These are phyloP conservation scores for Rhinocladiella mackenziei DNA, from an alignment of 2,329 filamentous ascomycete species.

Conservation along the genomic window DNA sequence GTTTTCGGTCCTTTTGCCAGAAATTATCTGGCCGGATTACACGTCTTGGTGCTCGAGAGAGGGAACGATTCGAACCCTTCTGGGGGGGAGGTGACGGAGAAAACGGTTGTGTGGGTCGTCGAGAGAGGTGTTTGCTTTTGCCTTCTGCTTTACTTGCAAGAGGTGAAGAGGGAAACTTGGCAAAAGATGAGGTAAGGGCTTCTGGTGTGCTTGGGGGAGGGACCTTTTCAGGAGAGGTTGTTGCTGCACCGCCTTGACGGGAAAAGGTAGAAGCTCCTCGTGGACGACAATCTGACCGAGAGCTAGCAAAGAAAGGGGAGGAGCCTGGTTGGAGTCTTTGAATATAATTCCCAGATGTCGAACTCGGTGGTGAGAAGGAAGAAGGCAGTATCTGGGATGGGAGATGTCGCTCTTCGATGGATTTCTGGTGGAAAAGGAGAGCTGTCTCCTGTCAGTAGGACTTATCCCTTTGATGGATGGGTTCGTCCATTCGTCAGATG, in stretches of 20 bases:
- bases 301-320: conserved; percentile 14
- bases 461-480: background rate
- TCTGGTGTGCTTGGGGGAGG: background rate
- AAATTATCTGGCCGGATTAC: conserved; percentile 13
- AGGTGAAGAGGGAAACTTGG: background rate
- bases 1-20: conserved; percentile 14
- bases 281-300: conserved; percentile 3
- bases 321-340: background rate
- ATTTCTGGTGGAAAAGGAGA: background rate
- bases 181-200: background rate
- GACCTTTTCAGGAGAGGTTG: conserved; percentile 1
- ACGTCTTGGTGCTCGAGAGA: conserved; percentile 5
- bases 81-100: background rate
- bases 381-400: conserved; percentile 1
- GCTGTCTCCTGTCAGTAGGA: conserved; percentile 10
- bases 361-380: conserved; percentile 3
- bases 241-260: background rate
- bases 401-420: background rate
- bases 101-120: background rate
- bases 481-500: conserved; percentile 4
- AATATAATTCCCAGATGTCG: conserved; percentile 1
- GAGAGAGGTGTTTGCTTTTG: background rate
- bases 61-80: conserved; percentile 1
- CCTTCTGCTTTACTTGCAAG: conserved; percentile 1
- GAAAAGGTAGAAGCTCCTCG: background rate